Percentiles rank a stretch among this genome's conserved stretches.
Evolutionary conservation across 1,284 basidiomycete species (phyloP).

Genomic region (Paramarasmius palmivorus): DNA sequence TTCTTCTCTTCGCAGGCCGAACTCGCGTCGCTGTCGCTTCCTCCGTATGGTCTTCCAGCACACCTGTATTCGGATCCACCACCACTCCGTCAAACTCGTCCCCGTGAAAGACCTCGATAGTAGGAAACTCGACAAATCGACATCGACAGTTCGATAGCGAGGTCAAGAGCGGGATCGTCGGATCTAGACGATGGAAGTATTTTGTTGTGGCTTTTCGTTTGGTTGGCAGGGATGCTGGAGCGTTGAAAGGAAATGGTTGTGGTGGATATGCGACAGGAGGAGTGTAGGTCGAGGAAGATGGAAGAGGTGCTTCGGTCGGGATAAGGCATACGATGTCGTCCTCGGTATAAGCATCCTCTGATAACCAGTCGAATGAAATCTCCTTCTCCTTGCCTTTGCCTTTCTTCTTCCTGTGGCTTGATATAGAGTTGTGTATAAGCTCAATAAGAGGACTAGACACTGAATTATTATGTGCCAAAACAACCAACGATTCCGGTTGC

Average conservation of each 20-base stretch:
- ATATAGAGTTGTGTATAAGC: slow-evolving; percentile 31
- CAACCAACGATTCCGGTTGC: slow-evolving; percentile 27
- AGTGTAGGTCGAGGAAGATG: too few species aligned
- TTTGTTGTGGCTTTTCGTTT: slow-evolving; percentile 23
- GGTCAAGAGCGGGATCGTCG: slow-evolving; percentile 42
- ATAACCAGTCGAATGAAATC: background rate
- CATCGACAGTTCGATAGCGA: slow-evolving; percentile 61
- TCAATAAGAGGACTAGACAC: slow-evolving; percentile 50
- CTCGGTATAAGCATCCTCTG: background rate
- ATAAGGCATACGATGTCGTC: background rate
- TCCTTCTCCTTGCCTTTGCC: slow-evolving; percentile 7
- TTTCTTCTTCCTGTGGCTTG: slow-evolving; percentile 1
- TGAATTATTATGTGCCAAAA: slow-evolving; percentile 65
- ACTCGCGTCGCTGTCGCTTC: slow-evolving; percentile 38
- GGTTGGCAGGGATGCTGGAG: slow-evolving; percentile 30
- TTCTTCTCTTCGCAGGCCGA: slow-evolving; percentile 37
- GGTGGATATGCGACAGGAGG: too few species aligned
- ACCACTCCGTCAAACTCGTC: slow-evolving; percentile 57
- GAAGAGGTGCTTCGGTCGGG: slow-evolving; percentile 7
- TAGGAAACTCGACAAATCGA: slow-evolving; percentile 80
- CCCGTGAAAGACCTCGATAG: slow-evolving; percentile 67
- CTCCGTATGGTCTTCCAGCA: slow-evolving; percentile 23
- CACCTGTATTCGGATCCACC: slow-evolving; percentile 36
- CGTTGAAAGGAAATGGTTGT: background rate
- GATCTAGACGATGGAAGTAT: slow-evolving; percentile 61